These are phyloP conservation scores for Nakazawaea sp. DNA, from an alignment of 805 yeast genomes.

Conservation along the genomic window DNA sequence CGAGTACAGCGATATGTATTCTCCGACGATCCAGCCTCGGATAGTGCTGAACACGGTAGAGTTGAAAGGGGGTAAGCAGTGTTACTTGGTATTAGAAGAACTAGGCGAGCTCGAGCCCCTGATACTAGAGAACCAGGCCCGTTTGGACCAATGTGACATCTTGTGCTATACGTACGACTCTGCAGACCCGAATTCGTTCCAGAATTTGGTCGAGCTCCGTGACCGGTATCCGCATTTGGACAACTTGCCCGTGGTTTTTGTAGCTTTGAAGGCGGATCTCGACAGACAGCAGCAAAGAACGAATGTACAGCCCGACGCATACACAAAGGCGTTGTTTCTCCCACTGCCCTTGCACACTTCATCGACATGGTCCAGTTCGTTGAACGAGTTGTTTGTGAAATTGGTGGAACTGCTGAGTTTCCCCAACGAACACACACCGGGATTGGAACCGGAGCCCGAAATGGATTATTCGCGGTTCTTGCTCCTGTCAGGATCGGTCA, in stretches of 20 bases:
- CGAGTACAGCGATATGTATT: conserved; percentile 58
- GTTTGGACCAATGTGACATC: conserved; percentile 84
- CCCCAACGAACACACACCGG: conserved; percentile 77
- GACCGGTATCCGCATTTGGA: conserved; percentile 49
- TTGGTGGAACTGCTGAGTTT: conserved; percentile 80
- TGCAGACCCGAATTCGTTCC: conserved; percentile 92
- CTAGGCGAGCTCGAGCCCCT: conserved; percentile 83
- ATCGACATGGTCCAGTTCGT: conserved; percentile 81
- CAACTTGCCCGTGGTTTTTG: conserved; percentile 75
- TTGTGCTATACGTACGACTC: conserved; percentile 88
- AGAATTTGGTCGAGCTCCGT: conserved; percentile 68
- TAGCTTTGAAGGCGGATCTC: conserved; percentile 90
- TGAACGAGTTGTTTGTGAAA: conserved; percentile 79
- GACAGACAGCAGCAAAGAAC: conserved; percentile 94
- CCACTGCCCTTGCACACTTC: conserved; percentile 89
- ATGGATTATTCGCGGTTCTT: conserved; percentile 46
- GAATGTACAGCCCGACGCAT: conserved; percentile 81
- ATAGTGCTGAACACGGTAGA: conserved; percentile 91
- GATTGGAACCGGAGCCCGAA: conserved; percentile 59
- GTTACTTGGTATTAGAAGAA: conserved; percentile 86
- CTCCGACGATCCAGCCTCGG: conserved; percentile 77
- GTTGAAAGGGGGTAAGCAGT: conserved; percentile 90
- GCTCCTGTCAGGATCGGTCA: conserved; percentile 64
- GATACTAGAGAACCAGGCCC: conserved; percentile 58
- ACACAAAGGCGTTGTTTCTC: conserved; percentile 56